phyloP scores from a whole-genome alignment of 2,329 filamentous ascomycete species.

The Colletotrichum costaricense region DNA sequence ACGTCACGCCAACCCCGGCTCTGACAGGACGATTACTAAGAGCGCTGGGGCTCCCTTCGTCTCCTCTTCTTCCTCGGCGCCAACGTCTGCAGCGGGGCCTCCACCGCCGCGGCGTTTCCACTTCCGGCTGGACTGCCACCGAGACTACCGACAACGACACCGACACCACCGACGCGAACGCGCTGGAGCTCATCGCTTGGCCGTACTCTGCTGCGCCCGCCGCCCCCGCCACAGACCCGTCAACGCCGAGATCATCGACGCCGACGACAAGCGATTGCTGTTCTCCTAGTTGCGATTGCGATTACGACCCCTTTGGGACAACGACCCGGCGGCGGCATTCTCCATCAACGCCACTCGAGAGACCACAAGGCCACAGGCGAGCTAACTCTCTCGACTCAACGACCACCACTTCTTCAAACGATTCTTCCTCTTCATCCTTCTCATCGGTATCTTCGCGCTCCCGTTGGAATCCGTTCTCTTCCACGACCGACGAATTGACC shows the following conservation, averaged over 20 bases:
- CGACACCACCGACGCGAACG: conserved; percentile 13
- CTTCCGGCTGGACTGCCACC: background rate
- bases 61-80: background rate
- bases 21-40: conserved; percentile 48
- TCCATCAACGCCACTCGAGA: conserved; percentile 2
- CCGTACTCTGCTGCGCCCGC: conserved; percentile 6
- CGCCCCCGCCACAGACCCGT: conserved; percentile 5
- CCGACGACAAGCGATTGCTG: background rate
- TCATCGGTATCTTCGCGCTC: conserved; percentile 17
- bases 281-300: background rate
- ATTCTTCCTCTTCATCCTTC: background rate
- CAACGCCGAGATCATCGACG: background rate
- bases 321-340: background rate
- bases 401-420: conserved; percentile 14
- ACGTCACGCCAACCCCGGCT: conserved; percentile 34
- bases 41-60: conserved; percentile 36
- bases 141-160: background rate
- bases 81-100: conserved; percentile 23
- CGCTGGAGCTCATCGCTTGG: conserved; percentile 27
- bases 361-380: conserved; percentile 14
- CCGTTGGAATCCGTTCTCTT: background rate
- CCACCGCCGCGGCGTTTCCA: conserved; percentile 7
- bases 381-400: conserved; percentile 28
- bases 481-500: background rate
- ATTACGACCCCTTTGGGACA: background rate